These are phyloP conservation scores for Phytophthora palmivora DNA, from an alignment of 352 stramenopile species.

Conservation along the genomic window DNA sequence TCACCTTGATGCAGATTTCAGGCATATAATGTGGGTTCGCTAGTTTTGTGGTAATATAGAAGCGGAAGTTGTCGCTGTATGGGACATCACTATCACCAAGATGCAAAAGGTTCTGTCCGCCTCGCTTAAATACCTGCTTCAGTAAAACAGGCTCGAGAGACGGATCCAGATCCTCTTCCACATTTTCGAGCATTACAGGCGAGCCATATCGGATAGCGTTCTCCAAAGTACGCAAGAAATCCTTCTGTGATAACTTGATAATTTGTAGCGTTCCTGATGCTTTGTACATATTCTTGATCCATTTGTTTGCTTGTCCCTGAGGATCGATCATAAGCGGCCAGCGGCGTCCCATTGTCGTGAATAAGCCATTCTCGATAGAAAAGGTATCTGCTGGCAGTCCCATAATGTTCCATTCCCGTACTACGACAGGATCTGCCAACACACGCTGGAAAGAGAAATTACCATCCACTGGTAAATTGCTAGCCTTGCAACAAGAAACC, in stretches of 20 bases:
- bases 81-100: slow-evolving; percentile 93
- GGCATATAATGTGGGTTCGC: slow-evolving; percentile 95
- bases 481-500: slow-evolving; percentile 83
- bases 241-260: slow-evolving; percentile 93
- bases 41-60: slow-evolving; percentile 96
- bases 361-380: slow-evolving; percentile 94
- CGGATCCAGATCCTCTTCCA: slow-evolving; percentile 94
- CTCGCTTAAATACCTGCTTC: slow-evolving; percentile 95
- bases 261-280: slow-evolving; percentile 79
- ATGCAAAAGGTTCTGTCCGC: slow-evolving; percentile 88
- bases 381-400: slow-evolving; percentile 93
- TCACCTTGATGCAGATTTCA: slow-evolving; percentile 96
- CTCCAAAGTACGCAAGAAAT: slow-evolving; percentile 93
- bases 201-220: slow-evolving; percentile 93
- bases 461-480: slow-evolving; percentile 84
- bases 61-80: slow-evolving; percentile 93
- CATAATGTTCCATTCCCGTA: slow-evolving; percentile 94
- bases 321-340: slow-evolving; percentile 96
- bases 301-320: slow-evolving; percentile 94
- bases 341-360: slow-evolving; percentile 89
- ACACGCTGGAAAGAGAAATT: slow-evolving; percentile 88
- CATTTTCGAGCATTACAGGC: slow-evolving; percentile 93
- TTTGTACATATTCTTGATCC: slow-evolving; percentile 95
- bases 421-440: slow-evolving; percentile 83
- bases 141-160: slow-evolving; percentile 93